Conservation (phyloP, 2,329 filamentous ascomycete species). For the Microcera coccophila region DNA sequence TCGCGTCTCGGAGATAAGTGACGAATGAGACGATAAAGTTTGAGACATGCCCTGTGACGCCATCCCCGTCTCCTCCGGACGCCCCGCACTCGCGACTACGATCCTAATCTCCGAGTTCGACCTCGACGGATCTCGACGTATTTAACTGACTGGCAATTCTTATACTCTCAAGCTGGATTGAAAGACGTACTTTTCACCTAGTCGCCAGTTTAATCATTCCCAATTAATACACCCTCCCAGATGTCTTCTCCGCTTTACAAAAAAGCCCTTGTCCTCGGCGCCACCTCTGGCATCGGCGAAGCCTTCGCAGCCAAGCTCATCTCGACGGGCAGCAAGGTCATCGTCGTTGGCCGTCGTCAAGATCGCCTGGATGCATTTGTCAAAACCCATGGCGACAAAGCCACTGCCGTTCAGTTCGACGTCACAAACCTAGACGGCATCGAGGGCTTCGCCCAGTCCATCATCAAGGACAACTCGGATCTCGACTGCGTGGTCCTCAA, state of each 20-base stretch:
- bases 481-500: conserved; percentile 53
- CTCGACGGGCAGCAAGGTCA: conserved; percentile 40
- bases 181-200: background rate
- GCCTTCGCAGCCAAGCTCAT: conserved; percentile 39
- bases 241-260: conserved; percentile 21
- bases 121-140: too few relatives aligned
- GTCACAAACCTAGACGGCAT: conserved; percentile 40
- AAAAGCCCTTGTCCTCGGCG: conserved; percentile 41
- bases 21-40: too few relatives aligned
- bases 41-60: too few relatives aligned
- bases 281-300: conserved; percentile 28
- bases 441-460: conserved; percentile 14
- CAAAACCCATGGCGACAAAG: conserved; percentile 38
- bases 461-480: conserved; percentile 16
- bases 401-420: conserved; percentile 39
- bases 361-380: conserved; percentile 48
- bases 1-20: too few relatives aligned
- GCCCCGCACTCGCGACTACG: too few relatives aligned
- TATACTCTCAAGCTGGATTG: too few relatives aligned
- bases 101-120: too few relatives aligned
- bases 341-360: conserved; percentile 45
- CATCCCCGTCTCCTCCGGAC: background rate
- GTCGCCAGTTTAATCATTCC: background rate
- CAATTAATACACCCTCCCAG: background rate
- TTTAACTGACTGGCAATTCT: too few relatives aligned